A percentile compares a stretch with the other conserved stretches of the same genome.
These are phyloP conservation scores for Vigna angularis DNA, from an alignment of 306 rosid species.

Conservation along the genomic window DNA sequence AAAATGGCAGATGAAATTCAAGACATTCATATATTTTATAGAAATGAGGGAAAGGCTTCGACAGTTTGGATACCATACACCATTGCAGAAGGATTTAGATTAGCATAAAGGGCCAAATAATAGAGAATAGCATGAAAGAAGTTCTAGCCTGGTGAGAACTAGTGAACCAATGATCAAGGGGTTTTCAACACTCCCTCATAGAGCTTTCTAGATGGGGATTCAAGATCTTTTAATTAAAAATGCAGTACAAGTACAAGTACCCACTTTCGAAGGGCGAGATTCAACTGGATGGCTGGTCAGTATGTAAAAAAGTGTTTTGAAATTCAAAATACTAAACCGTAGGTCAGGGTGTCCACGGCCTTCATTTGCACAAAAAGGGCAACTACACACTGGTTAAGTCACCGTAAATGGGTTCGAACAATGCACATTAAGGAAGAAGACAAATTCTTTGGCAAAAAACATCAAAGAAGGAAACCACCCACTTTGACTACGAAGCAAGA, in stretches of 20 bases:
- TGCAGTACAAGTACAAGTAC: background rate
- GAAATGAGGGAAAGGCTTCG: background rate
- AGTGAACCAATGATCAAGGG: background rate
- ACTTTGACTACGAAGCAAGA: no score
- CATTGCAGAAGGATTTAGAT: background rate
- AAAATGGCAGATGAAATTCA: background rate
- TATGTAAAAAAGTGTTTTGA: background rate
- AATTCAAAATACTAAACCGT: background rate
- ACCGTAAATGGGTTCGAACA: no score
- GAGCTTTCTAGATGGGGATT: background rate
- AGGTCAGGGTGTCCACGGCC: background rate
- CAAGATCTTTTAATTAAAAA: background rate
- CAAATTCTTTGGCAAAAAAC: no score
- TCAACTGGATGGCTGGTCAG: background rate
- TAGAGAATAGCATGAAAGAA: background rate
- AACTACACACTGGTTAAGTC: background rate
- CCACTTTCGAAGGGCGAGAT: background rate
- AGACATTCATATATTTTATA: background rate
- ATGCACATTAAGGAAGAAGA: no score
- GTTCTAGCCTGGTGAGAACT: background rate
- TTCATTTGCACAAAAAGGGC: background rate
- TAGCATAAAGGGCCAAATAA: background rate
- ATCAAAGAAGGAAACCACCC: no score
- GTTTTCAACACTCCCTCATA: background rate
- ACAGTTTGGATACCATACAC: background rate